A percentile compares a stretch with the other conserved stretches of the same genome.
Conservation (phyloP, 163 green algal species). For the Scenedesmus sp. region DNA sequence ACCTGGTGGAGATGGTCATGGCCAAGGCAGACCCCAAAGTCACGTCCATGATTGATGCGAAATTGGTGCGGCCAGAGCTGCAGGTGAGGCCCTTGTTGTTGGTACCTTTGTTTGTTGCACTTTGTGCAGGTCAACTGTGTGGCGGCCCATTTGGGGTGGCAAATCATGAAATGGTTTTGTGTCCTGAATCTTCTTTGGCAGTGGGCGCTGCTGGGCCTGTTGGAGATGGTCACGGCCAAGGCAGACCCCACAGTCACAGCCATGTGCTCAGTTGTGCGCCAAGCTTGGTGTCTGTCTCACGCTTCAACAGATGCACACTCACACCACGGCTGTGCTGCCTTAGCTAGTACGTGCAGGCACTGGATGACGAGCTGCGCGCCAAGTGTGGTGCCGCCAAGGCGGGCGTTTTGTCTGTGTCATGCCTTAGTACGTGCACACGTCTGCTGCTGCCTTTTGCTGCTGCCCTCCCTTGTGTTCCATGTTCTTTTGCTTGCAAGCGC, state of each 20-base stretch:
- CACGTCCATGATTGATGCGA: slow-evolving; percentile 83
- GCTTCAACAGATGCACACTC: background rate
- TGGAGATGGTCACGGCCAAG: no score
- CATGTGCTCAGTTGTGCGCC: background rate
- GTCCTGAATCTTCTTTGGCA: no score
- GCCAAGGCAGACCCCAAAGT: slow-evolving; percentile 90
- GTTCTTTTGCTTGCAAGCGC: slow-evolving; percentile 34
- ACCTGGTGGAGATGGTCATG: slow-evolving; percentile 99
- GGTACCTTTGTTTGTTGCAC: no score
- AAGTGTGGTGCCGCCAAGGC: background rate
- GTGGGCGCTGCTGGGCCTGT: background rate
- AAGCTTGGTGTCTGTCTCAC: background rate
- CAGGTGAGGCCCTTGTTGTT: slow-evolving; percentile 13
- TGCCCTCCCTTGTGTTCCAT: background rate
- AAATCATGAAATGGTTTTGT: no score
- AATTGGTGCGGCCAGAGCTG: slow-evolving; percentile 78
- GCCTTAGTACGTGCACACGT: background rate
- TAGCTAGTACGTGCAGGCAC: background rate
- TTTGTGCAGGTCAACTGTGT: no score
- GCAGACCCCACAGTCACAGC: no score
- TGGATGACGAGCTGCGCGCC: no score
- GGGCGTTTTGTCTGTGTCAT: background rate
- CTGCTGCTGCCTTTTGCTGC: background rate
- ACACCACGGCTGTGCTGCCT: background rate
- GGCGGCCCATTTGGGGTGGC: no score